Evolutionary conservation across 306 rosid species (phyloP).

Genomic region (Senna tora): DNA sequence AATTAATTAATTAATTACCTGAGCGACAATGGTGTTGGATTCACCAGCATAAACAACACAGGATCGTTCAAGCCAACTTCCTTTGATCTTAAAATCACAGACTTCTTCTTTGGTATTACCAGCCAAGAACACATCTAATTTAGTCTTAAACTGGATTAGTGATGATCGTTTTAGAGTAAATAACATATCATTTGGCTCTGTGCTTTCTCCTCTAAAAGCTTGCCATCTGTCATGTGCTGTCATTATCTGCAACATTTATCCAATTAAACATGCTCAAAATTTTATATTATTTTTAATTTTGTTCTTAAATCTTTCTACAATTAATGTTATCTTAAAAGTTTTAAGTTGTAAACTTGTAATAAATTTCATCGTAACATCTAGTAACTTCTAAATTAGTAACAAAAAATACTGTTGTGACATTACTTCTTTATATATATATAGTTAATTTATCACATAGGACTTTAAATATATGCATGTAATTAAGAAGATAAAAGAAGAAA

Average conservation of each 20-base stretch:
- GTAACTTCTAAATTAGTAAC: too few species aligned
- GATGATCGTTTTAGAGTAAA: constrained; percentile 51
- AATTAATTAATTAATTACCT: constrained; percentile 34
- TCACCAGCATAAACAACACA: constrained; percentile 60
- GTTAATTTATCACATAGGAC: too few species aligned
- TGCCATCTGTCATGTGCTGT: constrained; percentile 53
- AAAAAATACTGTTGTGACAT: too few species aligned
- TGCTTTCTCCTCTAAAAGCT: constrained; percentile 61
- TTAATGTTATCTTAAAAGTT: too few species aligned
- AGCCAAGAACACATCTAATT: constrained; percentile 55
- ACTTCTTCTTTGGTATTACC: constrained; percentile 42
- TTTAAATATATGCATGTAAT: too few species aligned
- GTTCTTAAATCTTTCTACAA: too few species aligned
- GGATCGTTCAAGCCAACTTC: constrained; percentile 58
- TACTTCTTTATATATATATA: too few species aligned
- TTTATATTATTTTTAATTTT: too few species aligned
- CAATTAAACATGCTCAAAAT: too few species aligned
- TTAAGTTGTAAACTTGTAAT: too few species aligned
- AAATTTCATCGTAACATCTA: too few species aligned
- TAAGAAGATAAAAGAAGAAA: too few species aligned
- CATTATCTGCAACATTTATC: constrained; percentile 35
- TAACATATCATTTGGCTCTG: constrained; percentile 33
- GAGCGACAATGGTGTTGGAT: constrained; percentile 49
- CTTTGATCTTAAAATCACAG: constrained; percentile 60
- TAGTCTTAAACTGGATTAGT: constrained; percentile 40